phyloP scores from a whole-genome alignment of 805 yeast genomes.

The Lipomyces orientalis region DNA sequence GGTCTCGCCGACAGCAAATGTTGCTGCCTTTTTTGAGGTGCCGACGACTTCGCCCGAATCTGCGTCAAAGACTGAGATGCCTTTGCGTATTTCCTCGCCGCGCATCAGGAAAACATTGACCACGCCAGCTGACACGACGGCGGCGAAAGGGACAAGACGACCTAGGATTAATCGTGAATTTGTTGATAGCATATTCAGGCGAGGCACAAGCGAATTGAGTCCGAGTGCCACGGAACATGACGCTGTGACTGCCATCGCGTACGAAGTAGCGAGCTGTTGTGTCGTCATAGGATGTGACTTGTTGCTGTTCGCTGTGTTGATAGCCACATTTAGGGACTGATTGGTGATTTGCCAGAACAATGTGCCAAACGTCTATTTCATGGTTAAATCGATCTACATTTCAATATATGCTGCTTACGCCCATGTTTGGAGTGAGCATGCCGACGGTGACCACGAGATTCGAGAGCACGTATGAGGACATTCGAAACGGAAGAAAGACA shows the following conservation, averaged over 20 bases:
- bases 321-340: slow-evolving; percentile 95
- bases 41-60: slow-evolving; percentile 56
- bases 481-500: slow-evolving; percentile 90
- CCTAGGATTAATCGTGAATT: slow-evolving; percentile 72
- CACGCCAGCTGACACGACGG: slow-evolving; percentile 96
- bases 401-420: slow-evolving; percentile 45
- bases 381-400: not conserved
- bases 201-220: slow-evolving; percentile 87
- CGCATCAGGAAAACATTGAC: slow-evolving; percentile 97
- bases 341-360: slow-evolving; percentile 97
- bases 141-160: slow-evolving; percentile 96
- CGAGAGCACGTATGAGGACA: slow-evolving; percentile 94
- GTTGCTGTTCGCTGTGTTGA: slow-evolving; percentile 94
- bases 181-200: slow-evolving; percentile 71
- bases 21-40: slow-evolving; percentile 82
- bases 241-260: slow-evolving; percentile 87
- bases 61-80: slow-evolving; percentile 49
- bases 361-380: slow-evolving; percentile 69
- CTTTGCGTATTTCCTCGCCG: slow-evolving; percentile 82
- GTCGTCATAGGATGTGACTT: slow-evolving; percentile 90
- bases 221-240: slow-evolving; percentile 97
- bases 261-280: slow-evolving; percentile 75
- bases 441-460: slow-evolving; percentile 96
- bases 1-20: slow-evolving; percentile 94
- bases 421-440: slow-evolving; percentile 94